A percentile compares a stretch with the other conserved stretches of the same genome.
phyloP scores from a whole-genome alignment of 345 rosid genomes.

The Rhizophora mangle region DNA sequence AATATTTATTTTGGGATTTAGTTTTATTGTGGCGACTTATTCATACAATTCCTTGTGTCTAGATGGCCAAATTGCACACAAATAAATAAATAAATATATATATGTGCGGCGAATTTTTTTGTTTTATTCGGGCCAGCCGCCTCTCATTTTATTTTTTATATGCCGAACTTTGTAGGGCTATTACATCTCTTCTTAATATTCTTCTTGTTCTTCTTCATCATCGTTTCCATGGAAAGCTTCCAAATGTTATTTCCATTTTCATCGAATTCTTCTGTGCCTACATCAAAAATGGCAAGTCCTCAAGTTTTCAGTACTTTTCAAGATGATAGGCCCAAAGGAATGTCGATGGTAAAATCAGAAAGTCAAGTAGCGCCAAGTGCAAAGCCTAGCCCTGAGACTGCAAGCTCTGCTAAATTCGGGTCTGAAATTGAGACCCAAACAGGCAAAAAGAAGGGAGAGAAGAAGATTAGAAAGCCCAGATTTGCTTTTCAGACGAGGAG shows the following conservation, averaged over 20 bases:
- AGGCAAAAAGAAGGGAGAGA: constrained; percentile 31
- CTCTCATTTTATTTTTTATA: constrained; percentile 11
- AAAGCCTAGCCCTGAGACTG: not conserved
- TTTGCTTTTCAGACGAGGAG: constrained; percentile 69
- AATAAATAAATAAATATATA: no score
- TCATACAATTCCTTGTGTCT: no score
- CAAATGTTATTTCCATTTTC: constrained; percentile 48
- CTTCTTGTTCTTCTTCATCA: not conserved
- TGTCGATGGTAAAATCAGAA: constrained; percentile 27
- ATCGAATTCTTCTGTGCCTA: constrained; percentile 11
- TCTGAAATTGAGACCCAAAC: constrained; percentile 9
- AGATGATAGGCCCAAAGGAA: constrained; percentile 23
- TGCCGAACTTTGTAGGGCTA: not conserved
- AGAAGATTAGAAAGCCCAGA: constrained; percentile 46
- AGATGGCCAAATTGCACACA: no score
- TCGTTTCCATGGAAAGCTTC: constrained; percentile 42
- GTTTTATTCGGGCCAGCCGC: constrained; percentile 3
- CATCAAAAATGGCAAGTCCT: constrained; percentile 13
- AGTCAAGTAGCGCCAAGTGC: not conserved
- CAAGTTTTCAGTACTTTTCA: constrained; percentile 12
- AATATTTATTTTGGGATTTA: no score
- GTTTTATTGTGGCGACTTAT: no score
- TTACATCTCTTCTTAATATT: not conserved
- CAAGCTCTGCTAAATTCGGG: not conserved
- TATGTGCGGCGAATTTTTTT: not conserved